Percentiles rank a stretch among this genome's conserved stretches.
Conservation (phyloP, 2,329 filamentous ascomycete species). For the Capronia americana region DNA sequence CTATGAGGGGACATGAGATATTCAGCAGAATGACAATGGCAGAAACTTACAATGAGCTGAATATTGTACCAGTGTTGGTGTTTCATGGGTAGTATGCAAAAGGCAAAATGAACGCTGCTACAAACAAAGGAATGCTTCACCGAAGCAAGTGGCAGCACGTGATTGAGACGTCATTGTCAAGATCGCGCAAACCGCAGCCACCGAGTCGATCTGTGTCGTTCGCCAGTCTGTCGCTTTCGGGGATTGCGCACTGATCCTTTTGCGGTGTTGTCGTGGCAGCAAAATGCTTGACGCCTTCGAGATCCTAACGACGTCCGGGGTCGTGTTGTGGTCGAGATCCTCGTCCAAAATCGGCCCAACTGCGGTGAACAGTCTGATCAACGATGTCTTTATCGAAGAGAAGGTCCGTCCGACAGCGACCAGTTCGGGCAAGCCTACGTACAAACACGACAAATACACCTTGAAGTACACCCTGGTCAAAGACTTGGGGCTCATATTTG, state of each 20-base stretch:
- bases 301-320: conserved; percentile 91
- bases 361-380: conserved; percentile 92
- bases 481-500: conserved; percentile 93
- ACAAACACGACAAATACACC: conserved; percentile 91
- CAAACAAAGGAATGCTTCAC: not conserved
- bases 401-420: conserved; percentile 67
- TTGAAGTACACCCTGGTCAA: conserved; percentile 92
- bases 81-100: too few relatives aligned
- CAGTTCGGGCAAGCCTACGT: conserved; percentile 72
- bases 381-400: conserved; percentile 97
- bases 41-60: not conserved
- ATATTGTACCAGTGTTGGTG: not conserved
- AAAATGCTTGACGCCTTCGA: conserved; percentile 95
- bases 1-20: too few relatives aligned
- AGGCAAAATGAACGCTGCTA: not conserved
- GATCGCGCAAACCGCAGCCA: not conserved
- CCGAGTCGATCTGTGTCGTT: not conserved
- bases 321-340: conserved; percentile 93
- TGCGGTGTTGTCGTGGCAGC: not conserved
- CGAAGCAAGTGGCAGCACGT: not conserved
- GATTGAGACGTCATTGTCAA: conserved; percentile 2
- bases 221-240: not conserved
- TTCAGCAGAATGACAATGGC: not conserved
- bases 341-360: conserved; percentile 80
- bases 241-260: not conserved